phyloP scores from a whole-genome alignment of 2,329 filamentous ascomycete genomes.

The Trichophyton verrucosum region DNA sequence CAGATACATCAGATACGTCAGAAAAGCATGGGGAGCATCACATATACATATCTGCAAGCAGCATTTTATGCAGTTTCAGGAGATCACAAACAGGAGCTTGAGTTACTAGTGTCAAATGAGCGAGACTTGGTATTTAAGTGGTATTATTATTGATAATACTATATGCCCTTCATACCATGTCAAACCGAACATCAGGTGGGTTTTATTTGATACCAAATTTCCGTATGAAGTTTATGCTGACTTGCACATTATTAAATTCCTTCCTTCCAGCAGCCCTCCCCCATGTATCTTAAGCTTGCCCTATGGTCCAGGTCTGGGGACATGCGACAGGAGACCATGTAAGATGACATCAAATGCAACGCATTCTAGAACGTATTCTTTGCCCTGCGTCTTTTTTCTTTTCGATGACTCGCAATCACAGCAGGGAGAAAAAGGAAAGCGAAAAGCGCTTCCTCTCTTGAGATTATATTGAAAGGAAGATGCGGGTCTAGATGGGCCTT shows the following conservation, averaged over 20 bases:
- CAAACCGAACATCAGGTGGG: neutral
- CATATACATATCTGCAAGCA: neutral
- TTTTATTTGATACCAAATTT: neutral
- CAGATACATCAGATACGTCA: neutral
- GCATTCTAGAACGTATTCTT: conserved; percentile 2
- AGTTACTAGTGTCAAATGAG: neutral
- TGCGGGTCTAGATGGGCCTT: conserved; percentile 2
- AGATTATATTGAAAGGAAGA: neutral
- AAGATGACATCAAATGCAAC: conserved; percentile 2
- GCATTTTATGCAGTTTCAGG: neutral
- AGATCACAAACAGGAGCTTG: neutral
- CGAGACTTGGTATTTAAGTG: neutral
- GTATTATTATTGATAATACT: too few relatives aligned
- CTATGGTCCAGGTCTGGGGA: neutral
- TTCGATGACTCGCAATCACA: neutral
- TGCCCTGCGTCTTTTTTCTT: neutral
- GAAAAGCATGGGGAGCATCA: neutral
- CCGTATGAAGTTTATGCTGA: neutral
- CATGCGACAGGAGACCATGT: conserved; percentile 1
- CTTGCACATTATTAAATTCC: neutral
- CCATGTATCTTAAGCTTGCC: neutral
- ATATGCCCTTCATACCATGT: too few relatives aligned
- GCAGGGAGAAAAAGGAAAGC: neutral
- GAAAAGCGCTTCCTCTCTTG: too few relatives aligned
- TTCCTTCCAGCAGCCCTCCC: neutral